phyloP scores from a whole-genome alignment of 768 basidiomycete species.

The Panaeolus cyanescens region DNA sequence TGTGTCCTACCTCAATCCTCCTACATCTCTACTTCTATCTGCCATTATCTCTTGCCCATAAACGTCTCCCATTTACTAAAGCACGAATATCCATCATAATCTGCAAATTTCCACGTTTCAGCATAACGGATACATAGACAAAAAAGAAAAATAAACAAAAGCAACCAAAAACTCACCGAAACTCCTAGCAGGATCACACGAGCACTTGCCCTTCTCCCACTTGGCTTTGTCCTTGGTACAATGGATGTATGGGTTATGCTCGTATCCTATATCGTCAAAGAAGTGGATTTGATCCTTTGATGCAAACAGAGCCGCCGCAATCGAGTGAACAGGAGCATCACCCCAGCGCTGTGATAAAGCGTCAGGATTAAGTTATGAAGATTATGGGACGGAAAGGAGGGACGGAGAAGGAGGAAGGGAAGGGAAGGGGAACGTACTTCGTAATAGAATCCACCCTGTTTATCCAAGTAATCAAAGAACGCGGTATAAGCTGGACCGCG shows the following conservation, averaged over 20 bases:
- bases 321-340: slow-evolving; percentile 71
- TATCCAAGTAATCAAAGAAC: slow-evolving; percentile 68
- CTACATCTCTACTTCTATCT: neutral
- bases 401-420: slow-evolving; percentile 20
- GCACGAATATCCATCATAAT: slow-evolving; percentile 61
- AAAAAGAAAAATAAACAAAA: slow-evolving; percentile 24
- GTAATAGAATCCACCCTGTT: slow-evolving; percentile 66
- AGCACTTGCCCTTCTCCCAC: slow-evolving; percentile 62
- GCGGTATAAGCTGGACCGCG: slow-evolving; percentile 61
- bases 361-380: no score
- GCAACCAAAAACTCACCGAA: slow-evolving; percentile 41
- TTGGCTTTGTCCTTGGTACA: slow-evolving; percentile 49
- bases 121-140: neutral
- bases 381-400: slow-evolving; percentile 17
- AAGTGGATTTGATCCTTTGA: slow-evolving; percentile 65
- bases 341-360: slow-evolving; percentile 45
- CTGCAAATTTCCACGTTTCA: slow-evolving; percentile 25
- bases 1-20: neutral
- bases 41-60: slow-evolving; percentile 16
- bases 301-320: slow-evolving; percentile 64
- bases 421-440: slow-evolving; percentile 44
- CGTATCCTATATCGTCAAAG: slow-evolving; percentile 78
- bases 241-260: slow-evolving; percentile 74
- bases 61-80: slow-evolving; percentile 53
- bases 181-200: slow-evolving; percentile 55